These are phyloP conservation scores for Alternaria triticimaculans DNA, from an alignment of 2,329 filamentous ascomycete species.

Conservation along the genomic window DNA sequence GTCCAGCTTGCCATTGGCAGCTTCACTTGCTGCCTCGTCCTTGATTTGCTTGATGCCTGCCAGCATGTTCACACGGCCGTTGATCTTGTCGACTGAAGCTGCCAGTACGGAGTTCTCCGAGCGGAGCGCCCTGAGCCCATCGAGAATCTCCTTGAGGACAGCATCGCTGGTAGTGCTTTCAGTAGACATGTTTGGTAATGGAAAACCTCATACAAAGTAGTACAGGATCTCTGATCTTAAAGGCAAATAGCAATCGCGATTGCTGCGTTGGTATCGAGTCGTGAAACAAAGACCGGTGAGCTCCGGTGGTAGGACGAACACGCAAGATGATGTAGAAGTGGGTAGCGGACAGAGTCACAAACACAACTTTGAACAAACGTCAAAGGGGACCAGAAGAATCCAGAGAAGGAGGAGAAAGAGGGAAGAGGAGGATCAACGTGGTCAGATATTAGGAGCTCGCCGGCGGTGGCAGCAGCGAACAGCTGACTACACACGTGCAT, in stretches of 20 bases:
- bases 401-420: conserved; percentile 17
- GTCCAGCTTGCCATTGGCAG: conserved; percentile 28
- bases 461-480: conserved; percentile 14
- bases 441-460: conserved; percentile 22
- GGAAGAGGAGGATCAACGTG: conserved; percentile 18
- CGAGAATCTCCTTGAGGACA: conserved; percentile 63
- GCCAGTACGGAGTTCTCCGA: conserved; percentile 63
- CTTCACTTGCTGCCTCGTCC: conserved; percentile 53
- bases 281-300: conserved; percentile 19
- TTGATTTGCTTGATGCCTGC: conserved; percentile 64
- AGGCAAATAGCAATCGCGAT: neutral
- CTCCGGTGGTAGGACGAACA: conserved; percentile 9
- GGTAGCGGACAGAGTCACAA: conserved; percentile 10
- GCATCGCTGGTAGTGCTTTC: conserved; percentile 41
- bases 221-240: neutral
- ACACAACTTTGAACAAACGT: conserved; percentile 12
- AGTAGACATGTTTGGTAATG: conserved; percentile 35
- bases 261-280: conserved; percentile 12
- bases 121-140: conserved; percentile 62
- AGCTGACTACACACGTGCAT: conserved; percentile 26
- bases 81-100: conserved; percentile 65
- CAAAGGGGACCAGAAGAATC: conserved; percentile 16
- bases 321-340: conserved; percentile 1
- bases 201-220: neutral
- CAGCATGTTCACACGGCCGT: conserved; percentile 66